phyloP scores from a whole-genome alignment of 2,329 filamentous ascomycete species.

The Clarireedia sp. region DNA sequence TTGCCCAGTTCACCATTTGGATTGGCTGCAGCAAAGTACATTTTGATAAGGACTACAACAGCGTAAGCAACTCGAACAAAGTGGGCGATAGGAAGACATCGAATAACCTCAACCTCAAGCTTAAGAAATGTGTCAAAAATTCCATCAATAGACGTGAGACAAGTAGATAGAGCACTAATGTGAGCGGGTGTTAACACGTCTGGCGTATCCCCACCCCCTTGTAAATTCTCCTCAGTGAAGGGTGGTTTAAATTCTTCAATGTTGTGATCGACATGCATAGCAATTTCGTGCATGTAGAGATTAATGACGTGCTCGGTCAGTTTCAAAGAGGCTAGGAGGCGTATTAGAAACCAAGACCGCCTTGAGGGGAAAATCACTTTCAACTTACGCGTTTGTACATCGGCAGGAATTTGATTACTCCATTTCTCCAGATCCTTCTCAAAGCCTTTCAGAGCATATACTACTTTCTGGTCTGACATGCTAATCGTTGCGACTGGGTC shows the following conservation, averaged over 20 bases:
- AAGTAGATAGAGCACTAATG: conserved; percentile 44
- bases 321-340: conserved; percentile 35
- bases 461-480: conserved; percentile 47
- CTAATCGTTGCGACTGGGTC: conserved; percentile 34
- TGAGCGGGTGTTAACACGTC: conserved; percentile 32
- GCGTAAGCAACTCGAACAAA: conserved; percentile 49
- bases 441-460: conserved; percentile 46
- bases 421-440: conserved; percentile 44
- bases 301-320: conserved; percentile 46
- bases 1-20: conserved; percentile 60
- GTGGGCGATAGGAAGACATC: conserved; percentile 41
- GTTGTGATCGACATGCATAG: conserved; percentile 48
- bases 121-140: conserved; percentile 44
- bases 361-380: background rate
- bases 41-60: conserved; percentile 50
- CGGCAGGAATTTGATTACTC: conserved; percentile 35
- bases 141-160: conserved; percentile 44
- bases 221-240: conserved; percentile 27
- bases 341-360: conserved; percentile 8
- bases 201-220: conserved; percentile 12
- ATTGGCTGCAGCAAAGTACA: conserved; percentile 52
- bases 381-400: conserved; percentile 27
- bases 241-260: conserved; percentile 41
- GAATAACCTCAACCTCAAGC: conserved; percentile 39
- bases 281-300: conserved; percentile 52